These are phyloP conservation scores for Leishmania tarentolae DNA, from an alignment of 208 protist species.

Conservation along the genomic window DNA sequence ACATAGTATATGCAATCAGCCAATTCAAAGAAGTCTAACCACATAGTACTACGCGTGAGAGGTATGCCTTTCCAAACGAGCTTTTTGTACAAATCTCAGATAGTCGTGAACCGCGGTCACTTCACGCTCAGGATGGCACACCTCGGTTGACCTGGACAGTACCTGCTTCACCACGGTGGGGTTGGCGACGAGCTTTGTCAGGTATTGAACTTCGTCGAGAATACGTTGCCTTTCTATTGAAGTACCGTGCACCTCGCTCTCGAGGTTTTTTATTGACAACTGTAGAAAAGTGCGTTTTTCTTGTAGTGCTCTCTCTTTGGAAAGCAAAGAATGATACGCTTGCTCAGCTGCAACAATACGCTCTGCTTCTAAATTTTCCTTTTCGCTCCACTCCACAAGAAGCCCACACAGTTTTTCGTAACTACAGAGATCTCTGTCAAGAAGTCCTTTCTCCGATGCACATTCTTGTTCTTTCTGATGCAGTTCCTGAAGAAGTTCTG, in stretches of 20 bases:
- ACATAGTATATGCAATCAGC: neutral
- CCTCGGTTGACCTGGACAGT: neutral
- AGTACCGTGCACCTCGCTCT: neutral
- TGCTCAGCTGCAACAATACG: slow-evolving; percentile 2
- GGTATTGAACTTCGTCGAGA: slow-evolving; percentile 10
- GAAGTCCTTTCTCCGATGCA: neutral
- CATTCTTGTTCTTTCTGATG: slow-evolving; percentile 3
- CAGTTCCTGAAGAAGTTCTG: neutral
- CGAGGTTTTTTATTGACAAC: slow-evolving; percentile 4
- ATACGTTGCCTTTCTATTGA: slow-evolving; percentile 10
- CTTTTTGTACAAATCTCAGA: slow-evolving; percentile 16
- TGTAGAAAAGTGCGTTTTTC: neutral
- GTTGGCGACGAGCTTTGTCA: slow-evolving; percentile 1
- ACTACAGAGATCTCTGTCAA: neutral
- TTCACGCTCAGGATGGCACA: neutral
- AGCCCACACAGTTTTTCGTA: neutral
- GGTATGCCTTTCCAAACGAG: neutral
- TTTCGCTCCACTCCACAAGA: neutral
- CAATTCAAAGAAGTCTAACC: neutral
- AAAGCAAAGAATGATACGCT: slow-evolving; percentile 1
- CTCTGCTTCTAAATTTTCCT: neutral
- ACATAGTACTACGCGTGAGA: neutral
- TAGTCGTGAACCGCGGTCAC: neutral
- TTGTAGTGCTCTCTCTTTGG: neutral
- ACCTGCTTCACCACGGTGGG: neutral